Conservation (phyloP, 139 green algal species). For the Chlamydomonas sp. region DNA sequence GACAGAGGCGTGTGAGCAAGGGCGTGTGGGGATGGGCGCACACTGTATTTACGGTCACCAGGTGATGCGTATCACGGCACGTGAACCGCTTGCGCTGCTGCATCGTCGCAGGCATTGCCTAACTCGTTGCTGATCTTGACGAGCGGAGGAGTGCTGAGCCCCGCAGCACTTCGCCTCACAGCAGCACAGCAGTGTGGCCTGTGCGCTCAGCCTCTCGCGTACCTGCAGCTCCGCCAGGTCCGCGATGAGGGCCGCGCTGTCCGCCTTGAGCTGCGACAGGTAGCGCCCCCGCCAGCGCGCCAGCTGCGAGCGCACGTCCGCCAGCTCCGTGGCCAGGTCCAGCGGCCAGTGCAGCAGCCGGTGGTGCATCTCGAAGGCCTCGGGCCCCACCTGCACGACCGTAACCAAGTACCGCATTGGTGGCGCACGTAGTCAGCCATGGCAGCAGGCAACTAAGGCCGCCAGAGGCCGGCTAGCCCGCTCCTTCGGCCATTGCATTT, state of each 20-base stretch:
- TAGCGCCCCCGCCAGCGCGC: conserved; percentile 50
- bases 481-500: no score
- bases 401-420: no score
- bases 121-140: no score
- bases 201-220: neutral
- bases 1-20: neutral
- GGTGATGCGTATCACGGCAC: no score
- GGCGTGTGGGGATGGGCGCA: neutral
- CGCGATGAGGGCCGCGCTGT: conserved; percentile 46
- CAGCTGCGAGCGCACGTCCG: conserved; percentile 35
- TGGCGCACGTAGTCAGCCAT: no score
- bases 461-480: no score
- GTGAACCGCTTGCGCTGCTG: no score
- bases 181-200: no score
- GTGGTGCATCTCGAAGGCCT: conserved; percentile 64
- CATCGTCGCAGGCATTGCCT: no score
- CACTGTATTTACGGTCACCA: neutral
- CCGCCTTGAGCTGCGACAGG: conserved; percentile 54
- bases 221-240: conserved; percentile 61
- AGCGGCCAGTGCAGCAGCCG: conserved; percentile 68
- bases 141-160: no score
- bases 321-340: conserved; percentile 51
- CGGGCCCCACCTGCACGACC: neutral
- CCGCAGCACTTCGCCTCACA: no score
- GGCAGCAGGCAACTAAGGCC: no score